phyloP scores from a whole-genome alignment of 495 filamentous ascomycete species.

The Neurospora sp. region DNA sequence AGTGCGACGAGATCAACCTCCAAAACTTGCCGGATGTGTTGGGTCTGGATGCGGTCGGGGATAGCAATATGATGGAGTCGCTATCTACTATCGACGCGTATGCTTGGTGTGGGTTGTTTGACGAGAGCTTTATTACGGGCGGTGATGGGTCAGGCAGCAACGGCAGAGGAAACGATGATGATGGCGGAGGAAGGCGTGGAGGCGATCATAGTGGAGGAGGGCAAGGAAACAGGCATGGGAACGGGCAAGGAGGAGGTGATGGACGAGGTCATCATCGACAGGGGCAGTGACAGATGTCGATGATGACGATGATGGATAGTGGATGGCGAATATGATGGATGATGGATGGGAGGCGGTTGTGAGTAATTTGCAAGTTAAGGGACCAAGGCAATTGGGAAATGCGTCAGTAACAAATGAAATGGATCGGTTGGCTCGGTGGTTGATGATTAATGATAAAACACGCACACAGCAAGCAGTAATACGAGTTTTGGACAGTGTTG shows the following conservation, averaged over 20 bases:
- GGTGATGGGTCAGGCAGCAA: background rate
- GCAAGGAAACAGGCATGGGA: background rate
- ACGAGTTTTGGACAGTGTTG: background rate
- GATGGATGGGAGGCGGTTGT: background rate
- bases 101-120: background rate
- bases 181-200: background rate
- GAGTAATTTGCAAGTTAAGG: background rate
- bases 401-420: background rate
- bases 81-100: background rate
- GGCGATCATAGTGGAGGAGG: background rate
- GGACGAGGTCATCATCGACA: background rate
- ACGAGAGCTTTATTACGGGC: background rate
- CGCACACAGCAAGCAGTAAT: background rate
- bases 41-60: background rate
- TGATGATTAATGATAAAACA: background rate
- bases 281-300: background rate
- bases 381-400: background rate
- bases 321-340: background rate
- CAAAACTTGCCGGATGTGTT: background rate
- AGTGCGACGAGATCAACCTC: background rate
- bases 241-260: background rate
- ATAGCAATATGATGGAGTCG: background rate
- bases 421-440: background rate
- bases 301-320: background rate
- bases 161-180: background rate